Conservation (phyloP, 73 alveolate genomes). For the Tetrahymena borealis region DNA sequence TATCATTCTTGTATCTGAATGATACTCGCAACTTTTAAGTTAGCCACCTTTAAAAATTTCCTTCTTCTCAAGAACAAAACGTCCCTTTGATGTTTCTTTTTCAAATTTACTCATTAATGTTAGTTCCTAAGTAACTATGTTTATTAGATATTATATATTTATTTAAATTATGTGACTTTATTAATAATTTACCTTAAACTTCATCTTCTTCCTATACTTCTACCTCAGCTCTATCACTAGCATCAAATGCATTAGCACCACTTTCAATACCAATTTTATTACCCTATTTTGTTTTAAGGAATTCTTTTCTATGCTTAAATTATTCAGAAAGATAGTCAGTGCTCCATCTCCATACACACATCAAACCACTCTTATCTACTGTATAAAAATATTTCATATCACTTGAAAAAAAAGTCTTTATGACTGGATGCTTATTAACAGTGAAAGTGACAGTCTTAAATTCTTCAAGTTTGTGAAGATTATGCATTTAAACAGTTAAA, state of each 20-base stretch:
- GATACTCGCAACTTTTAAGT: conserved; percentile 53
- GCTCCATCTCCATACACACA: conserved; percentile 89
- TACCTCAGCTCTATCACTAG: neutral
- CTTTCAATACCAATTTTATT: conserved; percentile 31
- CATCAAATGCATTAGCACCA: conserved; percentile 9
- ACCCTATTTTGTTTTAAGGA: neutral
- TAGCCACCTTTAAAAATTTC: conserved; percentile 53
- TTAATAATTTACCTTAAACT: neutral
- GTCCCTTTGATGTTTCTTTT: conserved; percentile 8
- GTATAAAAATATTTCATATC: conserved; percentile 58
- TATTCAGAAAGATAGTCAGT: conserved; percentile 53
- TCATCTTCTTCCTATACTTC: neutral
- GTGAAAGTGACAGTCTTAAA: conserved; percentile 79
- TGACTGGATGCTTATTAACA: conserved; percentile 82
- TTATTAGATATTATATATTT: neutral
- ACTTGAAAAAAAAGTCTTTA: conserved; percentile 73
- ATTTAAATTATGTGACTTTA: neutral
- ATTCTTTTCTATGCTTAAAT: neutral
- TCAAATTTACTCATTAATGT: conserved; percentile 25
- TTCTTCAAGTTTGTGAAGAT: conserved; percentile 73
- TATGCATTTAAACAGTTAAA: conserved; percentile 72
- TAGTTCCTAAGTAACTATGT: neutral
- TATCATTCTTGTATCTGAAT: conserved; percentile 56
- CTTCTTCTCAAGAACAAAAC: conserved; percentile 81
- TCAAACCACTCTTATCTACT: conserved; percentile 75